Evolutionary conservation across 495 filamentous ascomycete genomes (phyloP), one percentile per base, ranked within the genome.

Genomic region (Penicilliopsis zonata): DNA sequence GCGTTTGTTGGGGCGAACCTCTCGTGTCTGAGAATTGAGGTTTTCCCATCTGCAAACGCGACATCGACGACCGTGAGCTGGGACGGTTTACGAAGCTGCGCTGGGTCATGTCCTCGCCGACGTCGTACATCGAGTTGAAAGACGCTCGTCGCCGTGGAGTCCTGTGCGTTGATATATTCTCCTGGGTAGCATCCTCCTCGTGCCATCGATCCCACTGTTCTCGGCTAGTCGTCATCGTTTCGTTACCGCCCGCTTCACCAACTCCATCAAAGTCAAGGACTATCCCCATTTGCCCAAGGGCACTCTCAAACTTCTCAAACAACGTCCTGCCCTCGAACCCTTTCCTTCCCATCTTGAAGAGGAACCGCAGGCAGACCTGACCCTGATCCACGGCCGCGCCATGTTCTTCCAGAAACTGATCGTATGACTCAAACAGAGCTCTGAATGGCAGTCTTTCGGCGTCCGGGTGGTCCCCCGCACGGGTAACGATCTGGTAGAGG

Each of bases 341-440:
- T 44, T 68, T 56, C 42, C 72, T 76, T 23, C 83, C 82, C 59
- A 94, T 77, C 53, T 78, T 80, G 50, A 92, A 78, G 37, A 94
- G 53, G 50, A 86, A 76, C 49, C 80, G 74, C 54, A 83, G 67
- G 45, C 82, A 83, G 33, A 75, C 65, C 43, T 71, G 73, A 45
- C 86, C 79, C 41, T 83, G 70, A 38, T 82, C 77, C 20, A 72
- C 63, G 39, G 85, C 65, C 40, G 77, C 55, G 38, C 74, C 78
- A 64, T 80, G 57, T 45, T 75, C 63, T 2, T 66, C 65, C 25
- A 90, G 67, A 17, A 83, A 64, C 35, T 71, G 59, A 42, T 92
- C 78, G 44, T 90, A 90, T 20, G 83, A 81, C 12, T 67, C 61
- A 56, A 87, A 93, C 17, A 93, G 67, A 13, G 83, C 82, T 53